Percentiles rank a stretch among this genome's conserved stretches.
phyloP scores from a whole-genome alignment of 2,329 filamentous ascomycete species.

The Chrysoporthe puriensis region DNA sequence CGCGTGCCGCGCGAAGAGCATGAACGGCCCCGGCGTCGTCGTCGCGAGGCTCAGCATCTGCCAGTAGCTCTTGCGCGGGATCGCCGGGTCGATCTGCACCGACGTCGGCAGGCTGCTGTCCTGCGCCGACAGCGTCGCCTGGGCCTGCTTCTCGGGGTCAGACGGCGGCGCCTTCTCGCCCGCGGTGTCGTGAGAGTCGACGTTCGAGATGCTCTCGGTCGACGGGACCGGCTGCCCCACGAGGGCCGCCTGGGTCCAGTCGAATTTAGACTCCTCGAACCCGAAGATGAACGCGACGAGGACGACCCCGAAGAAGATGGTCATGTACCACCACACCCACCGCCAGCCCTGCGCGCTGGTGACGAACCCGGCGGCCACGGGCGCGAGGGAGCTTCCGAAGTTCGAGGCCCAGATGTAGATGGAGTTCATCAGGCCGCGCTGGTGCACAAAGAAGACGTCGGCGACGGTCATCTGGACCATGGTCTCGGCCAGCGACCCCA shows the following conservation, averaged over 20 bases:
- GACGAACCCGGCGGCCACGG: constrained; percentile 28
- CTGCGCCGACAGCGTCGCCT: not conserved
- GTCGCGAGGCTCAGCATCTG: constrained; percentile 26
- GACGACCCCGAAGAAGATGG: constrained; percentile 26
- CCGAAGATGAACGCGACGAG: constrained; percentile 25
- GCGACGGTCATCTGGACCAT: constrained; percentile 52
- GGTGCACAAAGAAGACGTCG: constrained; percentile 53
- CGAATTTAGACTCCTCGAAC: constrained; percentile 29
- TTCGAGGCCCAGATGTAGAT: constrained; percentile 48
- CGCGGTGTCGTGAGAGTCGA: not conserved
- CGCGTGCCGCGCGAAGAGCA: constrained; percentile 26
- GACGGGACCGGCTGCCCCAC: not conserved
- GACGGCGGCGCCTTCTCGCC: constrained; percentile 4
- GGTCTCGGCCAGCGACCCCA: constrained; percentile 47
- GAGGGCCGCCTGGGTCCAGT: constrained; percentile 24
- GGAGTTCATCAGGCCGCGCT: constrained; percentile 50
- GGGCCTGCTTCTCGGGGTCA: constrained; percentile 23
- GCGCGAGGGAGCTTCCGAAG: constrained; percentile 34
- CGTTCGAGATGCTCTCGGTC: constrained; percentile 1
- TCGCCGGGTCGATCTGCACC: constrained; percentile 16
- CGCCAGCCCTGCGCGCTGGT: constrained; percentile 28
- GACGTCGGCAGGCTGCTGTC: constrained; percentile 2
- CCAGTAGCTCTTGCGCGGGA: constrained; percentile 28
- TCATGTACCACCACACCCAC: constrained; percentile 30
- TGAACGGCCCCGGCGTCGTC: constrained; percentile 24